Conservation (phyloP, 2,329 filamentous ascomycete genomes). For the Aspergillus japonicus region DNA sequence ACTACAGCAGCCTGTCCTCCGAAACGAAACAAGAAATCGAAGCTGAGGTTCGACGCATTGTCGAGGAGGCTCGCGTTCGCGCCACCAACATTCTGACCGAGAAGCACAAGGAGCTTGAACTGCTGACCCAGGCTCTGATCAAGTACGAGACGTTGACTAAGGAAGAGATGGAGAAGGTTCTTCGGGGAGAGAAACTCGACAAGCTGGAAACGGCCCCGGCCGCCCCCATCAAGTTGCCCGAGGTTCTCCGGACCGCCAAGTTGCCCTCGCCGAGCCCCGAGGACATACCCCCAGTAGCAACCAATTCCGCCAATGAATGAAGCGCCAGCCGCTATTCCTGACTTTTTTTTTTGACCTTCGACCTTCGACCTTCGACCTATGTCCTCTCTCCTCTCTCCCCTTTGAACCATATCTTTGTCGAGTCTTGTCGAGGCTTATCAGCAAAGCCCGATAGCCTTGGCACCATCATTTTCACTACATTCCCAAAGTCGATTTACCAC, state of each 20-base stretch:
- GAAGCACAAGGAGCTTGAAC: slow-evolving; percentile 80
- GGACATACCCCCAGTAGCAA: too few relatives aligned
- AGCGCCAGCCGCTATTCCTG: too few relatives aligned
- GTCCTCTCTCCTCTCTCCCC: too few relatives aligned
- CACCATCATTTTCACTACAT: too few relatives aligned
- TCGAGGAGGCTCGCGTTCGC: slow-evolving; percentile 77
- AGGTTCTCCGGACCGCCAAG: slow-evolving; percentile 38
- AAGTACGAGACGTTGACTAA: slow-evolving; percentile 91
- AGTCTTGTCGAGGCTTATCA: too few relatives aligned
- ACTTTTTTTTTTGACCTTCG: too few relatives aligned
- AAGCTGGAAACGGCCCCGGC: slow-evolving; percentile 58
- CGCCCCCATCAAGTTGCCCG: slow-evolving; percentile 67
- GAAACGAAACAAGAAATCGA: slow-evolving; percentile 87
- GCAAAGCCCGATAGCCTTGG: too few relatives aligned
- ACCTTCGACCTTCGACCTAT: too few relatives aligned
- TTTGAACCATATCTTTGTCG: too few relatives aligned
- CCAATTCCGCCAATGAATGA: too few relatives aligned
- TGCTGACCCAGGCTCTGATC: slow-evolving; percentile 82
- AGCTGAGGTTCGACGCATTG: slow-evolving; percentile 76
- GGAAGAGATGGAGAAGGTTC: slow-evolving; percentile 85
- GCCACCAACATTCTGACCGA: slow-evolving; percentile 69
- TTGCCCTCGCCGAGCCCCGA: slow-evolving; percentile 22
- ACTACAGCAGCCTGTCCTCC: slow-evolving; percentile 78
- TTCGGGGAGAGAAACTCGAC: slow-evolving; percentile 78
- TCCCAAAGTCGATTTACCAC: too few relatives aligned